phyloP scores from a whole-genome alignment of 192 early-diverging fungal species.

The Backusella psychrophila region DNA sequence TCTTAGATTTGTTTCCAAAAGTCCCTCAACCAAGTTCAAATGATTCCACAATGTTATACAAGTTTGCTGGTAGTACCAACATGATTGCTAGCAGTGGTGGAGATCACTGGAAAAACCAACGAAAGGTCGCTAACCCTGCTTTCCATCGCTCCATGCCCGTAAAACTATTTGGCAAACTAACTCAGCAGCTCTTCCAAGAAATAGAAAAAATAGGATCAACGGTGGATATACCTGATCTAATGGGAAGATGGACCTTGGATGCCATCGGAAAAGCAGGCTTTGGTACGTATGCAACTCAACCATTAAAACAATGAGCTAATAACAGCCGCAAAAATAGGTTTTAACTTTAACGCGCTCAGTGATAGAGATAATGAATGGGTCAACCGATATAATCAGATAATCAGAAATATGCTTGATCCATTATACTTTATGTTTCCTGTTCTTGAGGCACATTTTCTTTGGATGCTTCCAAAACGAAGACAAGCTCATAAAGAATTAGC shows the following conservation, averaged over 20 bases:
- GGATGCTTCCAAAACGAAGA: conserved; percentile 13
- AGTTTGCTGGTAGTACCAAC: no score
- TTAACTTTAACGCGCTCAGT: conserved; percentile 13
- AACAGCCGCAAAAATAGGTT: background rate
- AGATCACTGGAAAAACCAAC: background rate
- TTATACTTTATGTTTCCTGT: conserved; percentile 12
- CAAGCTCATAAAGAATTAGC: conserved; percentile 5
- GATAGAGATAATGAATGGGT: conserved; percentile 18
- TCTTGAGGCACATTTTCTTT: conserved; percentile 3
- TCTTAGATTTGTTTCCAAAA: no score
- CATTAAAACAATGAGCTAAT: no score
- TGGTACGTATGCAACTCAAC: background rate
- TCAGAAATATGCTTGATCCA: background rate
- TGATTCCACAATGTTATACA: no score
- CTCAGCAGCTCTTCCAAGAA: background rate
- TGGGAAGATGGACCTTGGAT: conserved; percentile 27
- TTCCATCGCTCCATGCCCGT: conserved; percentile 31
- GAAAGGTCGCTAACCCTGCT: conserved; percentile 27
- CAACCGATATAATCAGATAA: conserved; percentile 11
- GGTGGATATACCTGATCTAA: conserved; percentile 14
- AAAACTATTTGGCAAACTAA: conserved; percentile 25
- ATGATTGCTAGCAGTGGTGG: no score
- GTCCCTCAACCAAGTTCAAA: no score
- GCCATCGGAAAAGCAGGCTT: conserved; percentile 25
- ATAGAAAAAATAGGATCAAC: background rate